A percentile compares a stretch with the other conserved stretches of the same genome.
Conservation (phyloP, 1,139 yeast species). For the Magnusiomyces clavatus region DNA sequence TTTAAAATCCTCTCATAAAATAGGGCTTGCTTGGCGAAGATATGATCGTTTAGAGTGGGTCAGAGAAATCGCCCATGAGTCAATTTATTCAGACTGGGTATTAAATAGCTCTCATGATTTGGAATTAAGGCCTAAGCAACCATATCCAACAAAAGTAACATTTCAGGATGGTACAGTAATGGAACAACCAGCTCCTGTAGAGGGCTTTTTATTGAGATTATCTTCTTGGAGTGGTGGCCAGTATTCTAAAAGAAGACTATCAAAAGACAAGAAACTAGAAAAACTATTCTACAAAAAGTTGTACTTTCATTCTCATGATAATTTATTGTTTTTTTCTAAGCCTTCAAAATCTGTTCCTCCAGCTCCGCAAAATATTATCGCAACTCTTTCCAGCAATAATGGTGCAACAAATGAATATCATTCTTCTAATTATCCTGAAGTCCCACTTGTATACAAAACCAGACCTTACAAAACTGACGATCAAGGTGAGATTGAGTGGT, state of each 20-base stretch:
- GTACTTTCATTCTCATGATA: conserved; percentile 58
- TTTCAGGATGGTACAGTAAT: conserved; percentile 18
- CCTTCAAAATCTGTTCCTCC: conserved; percentile 59
- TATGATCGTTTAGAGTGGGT: conserved; percentile 79
- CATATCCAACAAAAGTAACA: conserved; percentile 36
- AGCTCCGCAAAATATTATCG: conserved; percentile 28
- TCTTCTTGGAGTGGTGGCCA: conserved; percentile 43
- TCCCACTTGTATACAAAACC: conserved; percentile 40
- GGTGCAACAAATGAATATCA: background rate
- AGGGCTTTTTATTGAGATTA: conserved; percentile 64
- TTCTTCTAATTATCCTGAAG: conserved; percentile 17
- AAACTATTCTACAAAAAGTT: conserved; percentile 46
- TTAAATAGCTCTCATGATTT: conserved; percentile 41
- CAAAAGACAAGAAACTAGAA: conserved; percentile 24
- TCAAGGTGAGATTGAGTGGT: conserved; percentile 53
- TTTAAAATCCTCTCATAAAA: conserved; percentile 30
- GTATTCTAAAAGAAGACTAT: too few relatives aligned
- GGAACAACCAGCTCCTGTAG: conserved; percentile 59
- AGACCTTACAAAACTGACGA: conserved; percentile 43
- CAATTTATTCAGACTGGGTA: conserved; percentile 41
- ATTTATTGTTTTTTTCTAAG: conserved; percentile 51
- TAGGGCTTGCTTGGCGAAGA: conserved; percentile 54
- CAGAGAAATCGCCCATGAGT: conserved; percentile 43
- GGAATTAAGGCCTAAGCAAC: conserved; percentile 49
- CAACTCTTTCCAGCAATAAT: background rate